A percentile compares a stretch with the other conserved stretches of the same genome.
Conservation (phyloP, 805 yeast genomes). For the Metschnikowia noctiluminum region DNA sequence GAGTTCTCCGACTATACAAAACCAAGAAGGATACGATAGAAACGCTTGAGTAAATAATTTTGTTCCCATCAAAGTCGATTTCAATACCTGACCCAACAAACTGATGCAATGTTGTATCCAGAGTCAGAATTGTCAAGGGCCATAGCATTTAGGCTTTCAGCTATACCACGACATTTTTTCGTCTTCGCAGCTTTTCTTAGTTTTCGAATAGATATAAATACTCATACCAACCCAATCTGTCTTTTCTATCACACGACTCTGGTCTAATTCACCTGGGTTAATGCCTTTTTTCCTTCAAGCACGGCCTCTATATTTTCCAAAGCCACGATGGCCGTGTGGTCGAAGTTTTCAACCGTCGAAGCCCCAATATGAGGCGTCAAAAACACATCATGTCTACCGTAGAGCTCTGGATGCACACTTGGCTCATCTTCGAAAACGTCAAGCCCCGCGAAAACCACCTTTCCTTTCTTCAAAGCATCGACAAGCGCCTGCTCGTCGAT, state of each 20-base stretch:
- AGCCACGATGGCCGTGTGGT: slow-evolving; percentile 49
- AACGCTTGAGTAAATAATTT: too few species aligned
- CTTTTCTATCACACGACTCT: not conserved
- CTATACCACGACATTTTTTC: too few species aligned
- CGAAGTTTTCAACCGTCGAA: slow-evolving; percentile 37
- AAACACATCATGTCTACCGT: slow-evolving; percentile 58
- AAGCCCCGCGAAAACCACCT: slow-evolving; percentile 62
- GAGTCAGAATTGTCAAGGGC: too few species aligned
- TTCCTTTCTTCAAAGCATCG: slow-evolving; percentile 56
- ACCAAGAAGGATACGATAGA: too few species aligned
- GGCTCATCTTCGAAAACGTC: slow-evolving; percentile 75
- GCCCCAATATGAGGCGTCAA: slow-evolving; percentile 74
- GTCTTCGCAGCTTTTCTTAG: too few species aligned
- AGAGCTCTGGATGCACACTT: slow-evolving; percentile 44
- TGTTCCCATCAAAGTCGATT: too few species aligned
- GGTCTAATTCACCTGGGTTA: slow-evolving; percentile 14
- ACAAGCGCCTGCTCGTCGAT: slow-evolving; percentile 66
- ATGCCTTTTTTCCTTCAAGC: slow-evolving; percentile 31
- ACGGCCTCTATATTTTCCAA: slow-evolving; percentile 52
- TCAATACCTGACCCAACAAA: too few species aligned
- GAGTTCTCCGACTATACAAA: too few species aligned
- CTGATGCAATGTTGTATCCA: too few species aligned
- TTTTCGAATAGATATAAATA: too few species aligned
- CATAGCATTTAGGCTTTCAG: too few species aligned
- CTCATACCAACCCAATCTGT: too few species aligned